Evolutionary conservation across 257 asterid genomes (phyloP).

Genomic region (Voacanga thouarsii): DNA sequence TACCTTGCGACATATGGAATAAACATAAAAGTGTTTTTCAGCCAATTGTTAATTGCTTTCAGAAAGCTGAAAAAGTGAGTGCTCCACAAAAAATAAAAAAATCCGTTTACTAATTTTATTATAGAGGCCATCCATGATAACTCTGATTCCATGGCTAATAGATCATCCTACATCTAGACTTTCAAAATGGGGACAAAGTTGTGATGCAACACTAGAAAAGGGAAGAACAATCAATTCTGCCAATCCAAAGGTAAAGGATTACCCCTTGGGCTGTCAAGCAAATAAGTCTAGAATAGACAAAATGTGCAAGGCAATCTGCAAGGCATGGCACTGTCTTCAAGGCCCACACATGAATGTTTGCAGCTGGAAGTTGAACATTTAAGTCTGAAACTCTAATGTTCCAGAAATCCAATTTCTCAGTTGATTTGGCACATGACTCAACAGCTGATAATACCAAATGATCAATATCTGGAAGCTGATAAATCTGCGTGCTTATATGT

Average conservation of each 20-base stretch:
- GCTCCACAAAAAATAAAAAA: neutral
- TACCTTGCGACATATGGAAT: too few species aligned
- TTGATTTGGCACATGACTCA: conserved; percentile 50
- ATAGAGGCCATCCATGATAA: neutral
- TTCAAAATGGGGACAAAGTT: neutral
- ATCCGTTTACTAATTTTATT: neutral
- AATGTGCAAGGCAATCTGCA: conserved; percentile 70
- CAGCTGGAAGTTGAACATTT: conserved; percentile 60
- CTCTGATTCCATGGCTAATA: neutral
- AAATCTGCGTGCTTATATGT: conserved; percentile 24
- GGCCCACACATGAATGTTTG: conserved; percentile 66
- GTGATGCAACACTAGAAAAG: neutral
- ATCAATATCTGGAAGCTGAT: conserved; percentile 62
- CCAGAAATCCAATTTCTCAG: conserved; percentile 48
- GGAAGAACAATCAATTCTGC: neutral
- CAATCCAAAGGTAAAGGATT: conserved; percentile 1
- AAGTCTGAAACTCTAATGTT: conserved; percentile 37
- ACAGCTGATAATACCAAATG: conserved; percentile 66
- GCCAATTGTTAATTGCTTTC: too few species aligned
- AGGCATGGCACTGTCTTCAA: conserved; percentile 69
- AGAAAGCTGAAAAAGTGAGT: neutral
- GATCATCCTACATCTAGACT: neutral
- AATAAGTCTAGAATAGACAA: conserved; percentile 61
- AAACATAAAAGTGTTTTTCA: too few species aligned
- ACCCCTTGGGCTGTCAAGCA: conserved; percentile 46